Conservation (phyloP, 768 basidiomycete genomes). For the Guyanaporus albipodus region DNA sequence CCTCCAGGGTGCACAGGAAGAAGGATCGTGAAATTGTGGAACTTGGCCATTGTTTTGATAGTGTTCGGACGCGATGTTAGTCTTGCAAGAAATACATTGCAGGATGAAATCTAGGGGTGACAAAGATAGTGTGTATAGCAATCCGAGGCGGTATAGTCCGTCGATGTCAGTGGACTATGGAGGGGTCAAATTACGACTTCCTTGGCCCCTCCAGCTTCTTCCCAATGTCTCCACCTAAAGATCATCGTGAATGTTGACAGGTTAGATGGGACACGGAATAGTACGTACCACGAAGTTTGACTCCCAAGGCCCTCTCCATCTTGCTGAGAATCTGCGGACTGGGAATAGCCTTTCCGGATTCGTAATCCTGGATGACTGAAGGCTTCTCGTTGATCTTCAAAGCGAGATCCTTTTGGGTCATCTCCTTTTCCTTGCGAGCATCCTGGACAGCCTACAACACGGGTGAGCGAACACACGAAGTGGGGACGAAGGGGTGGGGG, state of each 20-base stretch:
- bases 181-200: constrained; percentile 55
- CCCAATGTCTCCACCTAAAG: constrained; percentile 72
- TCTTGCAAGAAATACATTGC: constrained; percentile 21
- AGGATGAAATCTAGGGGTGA: constrained; percentile 21
- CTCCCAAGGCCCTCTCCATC: constrained; percentile 79
- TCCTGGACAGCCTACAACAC: constrained; percentile 70
- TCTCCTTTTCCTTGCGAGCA: constrained; percentile 69
- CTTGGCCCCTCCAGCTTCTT: constrained; percentile 79
- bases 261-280: neutral
- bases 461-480: neutral
- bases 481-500: too few relatives aligned
- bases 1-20: constrained; percentile 33
- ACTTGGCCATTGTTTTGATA: neutral
- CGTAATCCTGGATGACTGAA: constrained; percentile 83
- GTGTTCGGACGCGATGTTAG: constrained; percentile 4
- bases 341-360: constrained; percentile 82
- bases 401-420: constrained; percentile 91
- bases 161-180: constrained; percentile 33
- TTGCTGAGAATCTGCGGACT: constrained; percentile 83
- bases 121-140: constrained; percentile 17
- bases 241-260: constrained; percentile 1
- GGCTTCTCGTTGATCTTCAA: constrained; percentile 94
- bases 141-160: constrained; percentile 19
- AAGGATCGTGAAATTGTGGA: constrained; percentile 23
- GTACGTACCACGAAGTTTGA: constrained; percentile 81